Conservation (phyloP, 1,284 basidiomycete species). For the Inonotus obliquus region DNA sequence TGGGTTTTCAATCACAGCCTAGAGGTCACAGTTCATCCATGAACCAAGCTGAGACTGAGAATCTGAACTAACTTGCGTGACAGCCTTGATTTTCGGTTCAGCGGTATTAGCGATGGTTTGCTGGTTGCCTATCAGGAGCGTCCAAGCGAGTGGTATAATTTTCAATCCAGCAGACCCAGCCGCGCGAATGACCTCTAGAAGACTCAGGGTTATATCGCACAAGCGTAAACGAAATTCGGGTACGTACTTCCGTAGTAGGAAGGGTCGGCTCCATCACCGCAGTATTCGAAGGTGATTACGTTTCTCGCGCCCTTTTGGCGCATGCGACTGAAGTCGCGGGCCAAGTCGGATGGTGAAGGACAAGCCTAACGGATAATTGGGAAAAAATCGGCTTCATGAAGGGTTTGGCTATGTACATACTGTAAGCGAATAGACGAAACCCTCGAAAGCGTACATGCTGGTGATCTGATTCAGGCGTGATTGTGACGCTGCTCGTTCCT, state of each 20-base stretch:
- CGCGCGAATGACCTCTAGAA: slow-evolving; percentile 17
- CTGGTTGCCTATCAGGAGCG: slow-evolving; percentile 7
- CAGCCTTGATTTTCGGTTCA: slow-evolving; percentile 16
- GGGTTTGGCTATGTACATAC: background rate
- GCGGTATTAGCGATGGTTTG: slow-evolving; percentile 13
- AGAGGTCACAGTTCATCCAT: background rate
- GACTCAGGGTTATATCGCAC: background rate
- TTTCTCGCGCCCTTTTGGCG: slow-evolving; percentile 14
- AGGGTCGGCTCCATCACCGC: slow-evolving; percentile 15
- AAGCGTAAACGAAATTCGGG: background rate
- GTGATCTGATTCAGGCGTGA: slow-evolving; percentile 16
- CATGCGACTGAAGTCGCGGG: slow-evolving; percentile 15
- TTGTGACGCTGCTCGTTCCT: background rate
- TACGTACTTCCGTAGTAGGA: slow-evolving; percentile 15
- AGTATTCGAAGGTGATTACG: slow-evolving; percentile 19
- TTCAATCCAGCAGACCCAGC: slow-evolving; percentile 15
- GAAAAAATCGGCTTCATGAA: background rate
- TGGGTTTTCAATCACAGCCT: slow-evolving; percentile 19
- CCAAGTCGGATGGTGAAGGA: slow-evolving; percentile 1
- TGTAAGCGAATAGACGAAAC: slow-evolving; percentile 15
- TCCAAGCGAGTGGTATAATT: slow-evolving; percentile 19
- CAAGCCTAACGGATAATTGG: slow-evolving; percentile 10
- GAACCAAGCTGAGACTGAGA: background rate
- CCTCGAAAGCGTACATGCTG: slow-evolving; percentile 18
- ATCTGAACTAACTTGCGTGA: slow-evolving; percentile 12